Base-by-base conservation (phyloP, 1,284 basidiomycete species). In the Entoloma clypeatum region DNA sequence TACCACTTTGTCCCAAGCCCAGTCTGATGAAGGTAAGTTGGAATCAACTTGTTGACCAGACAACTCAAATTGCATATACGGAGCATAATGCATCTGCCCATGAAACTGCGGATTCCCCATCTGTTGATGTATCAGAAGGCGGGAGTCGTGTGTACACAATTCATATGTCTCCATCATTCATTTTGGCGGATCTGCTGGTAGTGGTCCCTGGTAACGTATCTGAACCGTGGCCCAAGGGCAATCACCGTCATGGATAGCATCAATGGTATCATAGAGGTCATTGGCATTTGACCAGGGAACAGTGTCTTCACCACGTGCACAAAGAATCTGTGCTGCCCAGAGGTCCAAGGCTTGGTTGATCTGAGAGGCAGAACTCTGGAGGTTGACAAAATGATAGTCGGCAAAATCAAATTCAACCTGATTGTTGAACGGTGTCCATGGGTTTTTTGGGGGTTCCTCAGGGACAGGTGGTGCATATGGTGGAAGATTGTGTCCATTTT, bases 331-430 rank as follows among this genome's bases (percentile, higher is more conserved):
- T 29, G 27, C 27, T 29, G 27, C 27, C 27, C 27, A 29, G n/a
- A 29, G 16, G 16, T 29, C 27, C 16, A 29, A 16, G n/a, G 16
- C 27, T 16, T 13, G n/a, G 27, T 29, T 29, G 16, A 29, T 29
- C 27, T 29, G n/a, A 29, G 27, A 11, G 16, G 27, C 27, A 4
- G 27, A 29, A 16, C n/a, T 29, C 16, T 29, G 27, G 27, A 11
- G n/a, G n/a, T 29, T 16, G n/a, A 29, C 27, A 29, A 29, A 29
- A 29, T 29, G 27, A 16, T 29, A 29, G 27, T 29, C n/a, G n/a
- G 10, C 27, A 10, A 29, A 29, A 16, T 29, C 10, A 16, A 29
- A 29, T 29, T 29, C 10, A 11, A 16, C 27, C 16, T 16, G 10
- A 16, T 11, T 13, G 27, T 29, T 16, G 16, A 29, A 29, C 16